Conservation (phyloP, 2,329 filamentous ascomycete species). For the Alternaria sp. region DNA sequence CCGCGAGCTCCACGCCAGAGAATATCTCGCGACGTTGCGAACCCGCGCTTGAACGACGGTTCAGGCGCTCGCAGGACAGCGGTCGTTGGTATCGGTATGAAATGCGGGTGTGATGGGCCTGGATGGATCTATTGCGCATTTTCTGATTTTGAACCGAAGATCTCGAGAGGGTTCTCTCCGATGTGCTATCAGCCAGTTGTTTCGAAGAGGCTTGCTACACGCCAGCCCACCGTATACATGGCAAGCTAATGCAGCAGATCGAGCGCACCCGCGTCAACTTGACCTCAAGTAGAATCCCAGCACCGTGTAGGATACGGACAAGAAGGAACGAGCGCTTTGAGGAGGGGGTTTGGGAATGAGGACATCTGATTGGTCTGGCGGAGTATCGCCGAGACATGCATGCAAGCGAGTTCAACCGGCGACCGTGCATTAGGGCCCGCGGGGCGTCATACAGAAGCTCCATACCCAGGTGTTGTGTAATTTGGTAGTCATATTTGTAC, state of each 20-base stretch:
- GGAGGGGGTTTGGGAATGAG: not conserved
- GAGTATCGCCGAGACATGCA: not conserved
- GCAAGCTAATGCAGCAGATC: conserved; percentile 1
- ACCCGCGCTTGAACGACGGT: not conserved
- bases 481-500: not conserved
- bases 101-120: not conserved
- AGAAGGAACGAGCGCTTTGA: not conserved
- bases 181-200: conserved; percentile 1
- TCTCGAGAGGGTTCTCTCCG: not conserved
- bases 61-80: not conserved
- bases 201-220: not conserved
- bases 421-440: not conserved
- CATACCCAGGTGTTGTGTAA: not conserved
- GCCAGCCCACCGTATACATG: not conserved
- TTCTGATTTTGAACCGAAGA: not conserved
- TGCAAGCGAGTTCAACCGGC: not conserved
- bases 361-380: not conserved
- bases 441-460: not conserved
- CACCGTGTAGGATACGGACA: not conserved
- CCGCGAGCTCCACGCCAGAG: conserved; percentile 1
- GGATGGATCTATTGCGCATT: not conserved
- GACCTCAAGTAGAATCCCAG: not conserved
- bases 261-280: not conserved
- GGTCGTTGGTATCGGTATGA: not conserved
- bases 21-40: not conserved